A percentile compares a stretch with the other conserved stretches of the same genome.
Evolutionary conservation across 2,329 filamentous ascomycete genomes (phyloP).

Genomic region (Arachnomyces sp.): DNA sequence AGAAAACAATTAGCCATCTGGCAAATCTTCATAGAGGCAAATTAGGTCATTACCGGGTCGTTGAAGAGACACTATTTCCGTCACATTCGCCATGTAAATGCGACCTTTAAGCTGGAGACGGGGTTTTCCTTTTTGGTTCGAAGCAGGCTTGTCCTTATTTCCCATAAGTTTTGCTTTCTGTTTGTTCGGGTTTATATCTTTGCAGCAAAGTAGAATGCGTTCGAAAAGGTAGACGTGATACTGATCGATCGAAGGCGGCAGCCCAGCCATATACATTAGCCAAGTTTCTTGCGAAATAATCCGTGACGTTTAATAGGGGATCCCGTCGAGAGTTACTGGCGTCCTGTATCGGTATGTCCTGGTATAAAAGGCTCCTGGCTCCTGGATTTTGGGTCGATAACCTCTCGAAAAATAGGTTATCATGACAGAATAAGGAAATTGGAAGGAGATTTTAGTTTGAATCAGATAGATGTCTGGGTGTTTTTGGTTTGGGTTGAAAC

Average conservation of each 20-base stretch:
- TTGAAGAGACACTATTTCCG: slow-evolving; percentile 76
- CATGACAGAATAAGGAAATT: too few relatives aligned
- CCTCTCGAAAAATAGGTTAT: too few relatives aligned
- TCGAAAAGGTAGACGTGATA: slow-evolving; percentile 98
- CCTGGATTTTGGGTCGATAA: too few relatives aligned
- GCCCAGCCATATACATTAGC: slow-evolving; percentile 9
- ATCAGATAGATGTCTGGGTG: too few relatives aligned
- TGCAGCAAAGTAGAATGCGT: slow-evolving; percentile 90
- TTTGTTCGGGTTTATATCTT: slow-evolving; percentile 83
- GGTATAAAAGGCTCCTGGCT: too few relatives aligned
- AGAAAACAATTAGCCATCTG: slow-evolving; percentile 6
- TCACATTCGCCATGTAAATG: slow-evolving; percentile 99
- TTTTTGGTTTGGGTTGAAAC: too few relatives aligned
- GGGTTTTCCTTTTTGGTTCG: slow-evolving; percentile 65
- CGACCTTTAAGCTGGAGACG: slow-evolving; percentile 85
- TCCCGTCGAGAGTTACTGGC: not conserved
- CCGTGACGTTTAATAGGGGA: not conserved
- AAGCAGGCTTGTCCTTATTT: slow-evolving; percentile 60
- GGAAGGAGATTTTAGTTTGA: too few relatives aligned
- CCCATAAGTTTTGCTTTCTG: slow-evolving; percentile 55
- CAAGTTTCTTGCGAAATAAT: slow-evolving; percentile 1
- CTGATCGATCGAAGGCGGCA: slow-evolving; percentile 35
- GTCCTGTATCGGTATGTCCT: too few relatives aligned
- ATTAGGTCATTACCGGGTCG: slow-evolving; percentile 63
- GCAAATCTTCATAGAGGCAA: slow-evolving; percentile 1